Conservation (phyloP, 1,284 basidiomycete genomes). For the Pyrrhoderma lamaoense region DNA sequence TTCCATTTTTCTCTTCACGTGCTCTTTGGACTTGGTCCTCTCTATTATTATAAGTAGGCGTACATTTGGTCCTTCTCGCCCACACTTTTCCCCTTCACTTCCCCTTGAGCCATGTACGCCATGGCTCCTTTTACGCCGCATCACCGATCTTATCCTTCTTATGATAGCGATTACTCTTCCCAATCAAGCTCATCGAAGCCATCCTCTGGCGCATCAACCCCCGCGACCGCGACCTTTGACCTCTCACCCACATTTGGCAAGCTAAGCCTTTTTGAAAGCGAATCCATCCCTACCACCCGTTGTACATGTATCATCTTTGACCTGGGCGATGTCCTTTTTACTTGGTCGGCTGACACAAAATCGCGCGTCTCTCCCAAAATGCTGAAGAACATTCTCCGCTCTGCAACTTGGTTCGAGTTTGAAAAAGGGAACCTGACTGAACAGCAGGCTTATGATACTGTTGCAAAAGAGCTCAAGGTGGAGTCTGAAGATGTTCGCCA, state of each 20-base stretch:
- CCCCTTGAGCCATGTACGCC: background rate
- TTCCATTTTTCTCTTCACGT: too few species aligned
- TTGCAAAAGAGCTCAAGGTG: slow-evolving; percentile 37
- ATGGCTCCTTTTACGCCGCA: slow-evolving; percentile 7
- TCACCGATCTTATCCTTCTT: slow-evolving; percentile 1
- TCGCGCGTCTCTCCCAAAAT: slow-evolving; percentile 38
- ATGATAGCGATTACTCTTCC: slow-evolving; percentile 6
- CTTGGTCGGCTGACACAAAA: slow-evolving; percentile 44
- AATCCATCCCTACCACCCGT: slow-evolving; percentile 3
- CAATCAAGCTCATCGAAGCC: slow-evolving; percentile 1
- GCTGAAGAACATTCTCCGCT: slow-evolving; percentile 39
- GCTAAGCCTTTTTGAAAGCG: slow-evolving; percentile 2
- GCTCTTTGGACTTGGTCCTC: too few species aligned
- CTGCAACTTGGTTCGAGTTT: slow-evolving; percentile 48
- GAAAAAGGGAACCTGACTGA: slow-evolving; percentile 44
- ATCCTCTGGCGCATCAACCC: slow-evolving; percentile 8
- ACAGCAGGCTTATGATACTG: slow-evolving; percentile 37
- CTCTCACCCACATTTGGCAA: slow-evolving; percentile 1
- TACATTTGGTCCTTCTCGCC: too few species aligned
- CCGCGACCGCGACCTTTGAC: slow-evolving; percentile 4
- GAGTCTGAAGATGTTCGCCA: slow-evolving; percentile 32
- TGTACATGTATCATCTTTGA: slow-evolving; percentile 15
- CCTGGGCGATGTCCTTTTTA: slow-evolving; percentile 51
- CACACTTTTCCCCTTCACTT: too few species aligned
- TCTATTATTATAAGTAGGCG: too few species aligned